phyloP scores from a whole-genome alignment of 148 eudicot species.

The Chenopodium suecicum region DNA sequence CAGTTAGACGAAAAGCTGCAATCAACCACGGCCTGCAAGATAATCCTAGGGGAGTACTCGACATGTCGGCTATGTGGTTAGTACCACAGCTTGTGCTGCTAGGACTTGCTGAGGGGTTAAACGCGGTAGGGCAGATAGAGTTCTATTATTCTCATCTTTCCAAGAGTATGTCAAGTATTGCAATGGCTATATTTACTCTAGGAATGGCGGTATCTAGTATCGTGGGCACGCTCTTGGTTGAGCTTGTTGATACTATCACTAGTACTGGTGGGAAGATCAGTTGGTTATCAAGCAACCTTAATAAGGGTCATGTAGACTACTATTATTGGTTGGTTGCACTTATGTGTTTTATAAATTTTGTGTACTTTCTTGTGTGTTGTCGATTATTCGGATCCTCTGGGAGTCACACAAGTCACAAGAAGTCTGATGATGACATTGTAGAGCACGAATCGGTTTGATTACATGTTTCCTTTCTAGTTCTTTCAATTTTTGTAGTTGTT shows the following conservation, averaged over 20 bases:
- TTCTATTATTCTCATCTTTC: slow-evolving; percentile 50
- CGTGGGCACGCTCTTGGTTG: slow-evolving; percentile 19
- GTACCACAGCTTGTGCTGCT: slow-evolving; percentile 37
- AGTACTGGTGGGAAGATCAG: slow-evolving; percentile 19
- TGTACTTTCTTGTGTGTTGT: slow-evolving; percentile 21
- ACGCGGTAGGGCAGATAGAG: slow-evolving; percentile 41
- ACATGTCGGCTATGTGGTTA: slow-evolving; percentile 53
- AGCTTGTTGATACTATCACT: slow-evolving; percentile 13
- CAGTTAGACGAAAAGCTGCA: slow-evolving; percentile 14
- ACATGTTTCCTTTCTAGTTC: not conserved
- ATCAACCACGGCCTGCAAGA: slow-evolving; percentile 25
- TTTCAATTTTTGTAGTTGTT: not conserved
- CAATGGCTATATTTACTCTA: slow-evolving; percentile 39
- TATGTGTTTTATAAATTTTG: slow-evolving; percentile 8
- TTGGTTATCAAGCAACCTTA: slow-evolving; percentile 26
- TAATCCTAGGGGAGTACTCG: slow-evolving; percentile 22
- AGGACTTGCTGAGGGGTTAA: slow-evolving; percentile 44
- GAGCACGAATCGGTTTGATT: slow-evolving; percentile 11
- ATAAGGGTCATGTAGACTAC: slow-evolving; percentile 30
- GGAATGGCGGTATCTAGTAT: slow-evolving; percentile 40
- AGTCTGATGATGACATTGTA: not conserved
- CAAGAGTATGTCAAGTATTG: slow-evolving; percentile 61
- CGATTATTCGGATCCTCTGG: slow-evolving; percentile 8
- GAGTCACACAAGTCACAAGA: not conserved
- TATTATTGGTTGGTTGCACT: slow-evolving; percentile 27